Evolutionary conservation across 2,329 filamentous ascomycete species (phyloP).

Genomic region (Phialemonium atrogriseum): DNA sequence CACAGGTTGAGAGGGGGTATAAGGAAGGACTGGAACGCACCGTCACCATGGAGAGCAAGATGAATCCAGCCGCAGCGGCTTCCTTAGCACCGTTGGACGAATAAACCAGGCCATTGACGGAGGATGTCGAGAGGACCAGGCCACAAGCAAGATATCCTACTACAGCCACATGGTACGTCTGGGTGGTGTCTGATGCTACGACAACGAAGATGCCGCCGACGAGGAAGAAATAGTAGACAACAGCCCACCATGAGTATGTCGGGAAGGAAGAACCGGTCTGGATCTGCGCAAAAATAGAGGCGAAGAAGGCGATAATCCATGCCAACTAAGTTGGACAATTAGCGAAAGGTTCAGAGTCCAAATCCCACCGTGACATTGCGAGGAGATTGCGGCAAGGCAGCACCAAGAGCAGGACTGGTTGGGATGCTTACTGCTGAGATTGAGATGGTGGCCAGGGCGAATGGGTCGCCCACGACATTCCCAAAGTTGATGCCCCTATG

Average conservation of each 20-base stretch:
- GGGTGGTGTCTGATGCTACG: slow-evolving; percentile 73
- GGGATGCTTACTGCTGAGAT: slow-evolving; percentile 69
- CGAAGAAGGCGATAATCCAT: slow-evolving; percentile 88
- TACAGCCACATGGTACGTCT: slow-evolving; percentile 86
- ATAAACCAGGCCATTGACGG: slow-evolving; percentile 82
- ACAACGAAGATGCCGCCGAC: slow-evolving; percentile 75
- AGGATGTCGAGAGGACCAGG: slow-evolving; percentile 76
- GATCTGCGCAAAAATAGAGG: slow-evolving; percentile 66
- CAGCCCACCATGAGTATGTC: slow-evolving; percentile 86
- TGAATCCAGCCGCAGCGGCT: slow-evolving; percentile 86
- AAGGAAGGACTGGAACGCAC: slow-evolving; percentile 58
- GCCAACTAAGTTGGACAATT: slow-evolving; percentile 60
- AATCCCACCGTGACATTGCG: too few species aligned
- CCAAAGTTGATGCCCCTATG: slow-evolving; percentile 62
- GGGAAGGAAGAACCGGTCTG: slow-evolving; percentile 53
- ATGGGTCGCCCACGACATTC: slow-evolving; percentile 93
- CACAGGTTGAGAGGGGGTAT: slow-evolving; percentile 1
- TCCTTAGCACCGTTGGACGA: slow-evolving; percentile 63
- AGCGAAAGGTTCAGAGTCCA: too few species aligned
- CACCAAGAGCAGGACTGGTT: not conserved
- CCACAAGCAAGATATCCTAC: slow-evolving; percentile 80
- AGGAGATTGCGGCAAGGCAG: too few species aligned
- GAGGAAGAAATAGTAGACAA: slow-evolving; percentile 77
- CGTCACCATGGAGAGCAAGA: slow-evolving; percentile 84
- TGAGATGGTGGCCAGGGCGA: slow-evolving; percentile 88